Evolutionary conservation across 768 basidiomycete genomes (phyloP).

Genomic region (Serendipita sp.): DNA sequence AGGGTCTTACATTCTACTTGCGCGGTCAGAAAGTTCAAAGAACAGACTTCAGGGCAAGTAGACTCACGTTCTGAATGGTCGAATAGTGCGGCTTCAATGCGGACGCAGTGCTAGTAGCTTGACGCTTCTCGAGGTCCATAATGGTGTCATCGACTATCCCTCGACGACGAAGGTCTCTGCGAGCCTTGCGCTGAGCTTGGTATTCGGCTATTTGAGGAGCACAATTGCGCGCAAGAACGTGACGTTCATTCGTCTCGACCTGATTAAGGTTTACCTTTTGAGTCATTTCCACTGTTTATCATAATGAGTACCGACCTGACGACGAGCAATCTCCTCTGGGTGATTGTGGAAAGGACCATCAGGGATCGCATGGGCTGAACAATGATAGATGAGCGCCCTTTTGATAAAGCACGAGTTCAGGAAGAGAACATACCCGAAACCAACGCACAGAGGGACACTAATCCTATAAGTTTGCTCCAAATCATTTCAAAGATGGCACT

Average conservation of each 20-base stretch:
- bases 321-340: background rate
- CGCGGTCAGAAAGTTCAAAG: background rate
- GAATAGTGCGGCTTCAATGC: background rate
- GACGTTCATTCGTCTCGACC: constrained; percentile 1
- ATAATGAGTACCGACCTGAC: background rate
- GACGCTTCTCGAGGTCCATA: background rate
- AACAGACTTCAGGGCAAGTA: background rate
- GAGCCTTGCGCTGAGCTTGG: background rate
- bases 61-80: background rate
- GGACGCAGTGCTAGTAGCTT: background rate
- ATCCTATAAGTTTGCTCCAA: no score
- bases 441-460: no score
- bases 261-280: background rate
- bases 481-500: no score
- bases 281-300: no score
- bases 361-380: background rate
- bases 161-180: background rate
- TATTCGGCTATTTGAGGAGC: constrained; percentile 4
- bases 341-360: background rate
- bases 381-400: no score
- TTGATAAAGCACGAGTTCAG: no score
- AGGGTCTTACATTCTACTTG: background rate
- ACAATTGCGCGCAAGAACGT: background rate
- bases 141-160: background rate
- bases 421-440: no score